Percentiles rank a stretch among this genome's conserved stretches.
phyloP scores from a whole-genome alignment of 352 stramenopile genomes.

The Globisporangium radiosum region DNA sequence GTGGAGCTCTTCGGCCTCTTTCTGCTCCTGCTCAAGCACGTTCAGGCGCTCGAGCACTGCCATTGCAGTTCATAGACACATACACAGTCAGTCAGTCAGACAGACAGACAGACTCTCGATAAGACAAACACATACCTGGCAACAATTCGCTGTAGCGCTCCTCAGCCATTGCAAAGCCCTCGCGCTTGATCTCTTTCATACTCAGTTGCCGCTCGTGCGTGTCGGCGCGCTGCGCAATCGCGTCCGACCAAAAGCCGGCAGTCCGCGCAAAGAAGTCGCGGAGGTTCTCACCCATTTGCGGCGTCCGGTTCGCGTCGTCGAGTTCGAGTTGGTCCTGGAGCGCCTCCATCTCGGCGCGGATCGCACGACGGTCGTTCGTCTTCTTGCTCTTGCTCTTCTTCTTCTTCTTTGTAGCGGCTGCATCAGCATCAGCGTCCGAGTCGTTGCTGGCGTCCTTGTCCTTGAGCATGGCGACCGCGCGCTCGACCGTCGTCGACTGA shows the following conservation, averaged over 20 bases:
- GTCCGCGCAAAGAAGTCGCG: conserved; percentile 87
- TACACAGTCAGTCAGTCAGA: conserved; percentile 9
- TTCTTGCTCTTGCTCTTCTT: conserved; percentile 59
- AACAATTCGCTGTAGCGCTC: conserved; percentile 76
- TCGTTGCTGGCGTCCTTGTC: conserved; percentile 23
- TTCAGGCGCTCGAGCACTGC: conserved; percentile 74
- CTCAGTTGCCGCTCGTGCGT: conserved; percentile 65
- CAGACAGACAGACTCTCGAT: conserved; percentile 1
- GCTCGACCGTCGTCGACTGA: conserved; percentile 41
- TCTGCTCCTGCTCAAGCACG: conserved; percentile 69
- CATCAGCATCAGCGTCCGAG: conserved; percentile 5
- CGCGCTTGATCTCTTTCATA: conserved; percentile 85
- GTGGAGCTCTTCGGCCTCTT: conserved; percentile 70
- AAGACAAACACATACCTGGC: conserved; percentile 30
- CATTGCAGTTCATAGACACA: neutral
- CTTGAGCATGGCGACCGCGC: conserved; percentile 52
- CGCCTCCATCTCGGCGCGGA: conserved; percentile 80
- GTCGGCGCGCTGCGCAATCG: conserved; percentile 51
- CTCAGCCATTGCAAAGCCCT: conserved; percentile 70
- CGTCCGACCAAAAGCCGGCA: conserved; percentile 52
- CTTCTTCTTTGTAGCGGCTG: conserved; percentile 36
- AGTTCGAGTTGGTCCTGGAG: conserved; percentile 74
- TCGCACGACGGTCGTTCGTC: conserved; percentile 51
- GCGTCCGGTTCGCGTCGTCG: conserved; percentile 60
- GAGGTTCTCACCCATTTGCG: conserved; percentile 77